phyloP scores from a whole-genome alignment of 306 rosid genomes.

The Cucumis melo region DNA sequence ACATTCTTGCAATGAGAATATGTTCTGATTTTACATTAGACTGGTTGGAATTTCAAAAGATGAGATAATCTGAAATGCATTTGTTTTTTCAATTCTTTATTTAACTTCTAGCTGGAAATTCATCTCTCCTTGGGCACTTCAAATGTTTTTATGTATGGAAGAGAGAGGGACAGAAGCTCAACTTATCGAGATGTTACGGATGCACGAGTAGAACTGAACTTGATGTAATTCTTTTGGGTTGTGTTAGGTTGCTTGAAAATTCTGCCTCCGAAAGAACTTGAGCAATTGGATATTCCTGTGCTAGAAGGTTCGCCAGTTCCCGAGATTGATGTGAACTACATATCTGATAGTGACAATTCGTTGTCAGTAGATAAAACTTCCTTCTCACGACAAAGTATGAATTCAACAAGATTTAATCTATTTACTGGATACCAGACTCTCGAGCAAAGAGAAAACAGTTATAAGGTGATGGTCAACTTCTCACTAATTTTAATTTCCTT shows the following conservation, averaged over 20 bases:
- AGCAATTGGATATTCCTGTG: constrained; percentile 49
- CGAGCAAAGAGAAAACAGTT: constrained; percentile 53
- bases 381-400: constrained; percentile 25
- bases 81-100: neutral
- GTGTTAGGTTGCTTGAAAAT: constrained; percentile 73
- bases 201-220: neutral
- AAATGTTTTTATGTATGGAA: neutral
- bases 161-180: neutral
- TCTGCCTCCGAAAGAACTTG: constrained; percentile 62
- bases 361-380: constrained; percentile 22
- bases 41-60: neutral
- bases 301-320: constrained; percentile 27
- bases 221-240: constrained; percentile 12
- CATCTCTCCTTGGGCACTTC: neutral
- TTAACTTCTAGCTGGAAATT: neutral
- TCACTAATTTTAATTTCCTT: constrained; percentile 1
- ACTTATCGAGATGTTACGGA: neutral
- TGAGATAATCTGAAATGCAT: neutral
- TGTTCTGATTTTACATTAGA: neutral
- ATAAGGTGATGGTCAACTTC: constrained; percentile 50
- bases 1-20: neutral
- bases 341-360: constrained; percentile 28
- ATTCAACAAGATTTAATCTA: constrained; percentile 47
- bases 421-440: constrained; percentile 87
- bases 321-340: constrained; percentile 32